Percentiles rank a stretch among this genome's conserved stretches.
Conservation (phyloP, 1,139 yeast species). For the Debaryomyces subglobosus region DNA sequence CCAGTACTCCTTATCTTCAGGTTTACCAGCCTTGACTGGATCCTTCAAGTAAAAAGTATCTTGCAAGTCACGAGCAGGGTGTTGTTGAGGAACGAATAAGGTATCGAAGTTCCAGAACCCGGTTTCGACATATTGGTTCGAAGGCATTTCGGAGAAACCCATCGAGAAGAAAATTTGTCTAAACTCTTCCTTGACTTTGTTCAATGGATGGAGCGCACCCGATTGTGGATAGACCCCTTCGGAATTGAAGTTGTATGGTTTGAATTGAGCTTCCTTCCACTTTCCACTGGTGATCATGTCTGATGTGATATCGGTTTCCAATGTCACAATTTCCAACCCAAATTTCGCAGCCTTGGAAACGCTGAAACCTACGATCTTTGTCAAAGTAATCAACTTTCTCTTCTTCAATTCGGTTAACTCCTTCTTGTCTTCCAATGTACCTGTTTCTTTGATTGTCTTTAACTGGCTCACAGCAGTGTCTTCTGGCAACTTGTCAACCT, state of each 20-base stretch:
- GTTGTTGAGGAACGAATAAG: constrained; percentile 96
- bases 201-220: constrained; percentile 96
- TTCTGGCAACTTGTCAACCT: constrained; percentile 52
- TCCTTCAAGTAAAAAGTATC: constrained; percentile 97
- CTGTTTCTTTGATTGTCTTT: constrained; percentile 57
- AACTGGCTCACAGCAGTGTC: constrained; percentile 74
- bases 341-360: constrained; percentile 84
- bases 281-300: constrained; percentile 84
- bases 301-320: constrained; percentile 91
- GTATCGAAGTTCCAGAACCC: constrained; percentile 99
- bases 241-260: constrained; percentile 93
- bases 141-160: constrained; percentile 99
- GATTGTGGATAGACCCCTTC: constrained; percentile 86
- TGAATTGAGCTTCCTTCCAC: constrained; percentile 85
- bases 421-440: constrained; percentile 62
- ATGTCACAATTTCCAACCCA: constrained; percentile 73
- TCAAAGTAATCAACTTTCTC: constrained; percentile 78
- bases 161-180: constrained; percentile 95
- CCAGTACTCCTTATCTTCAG: constrained; percentile 79
- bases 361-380: constrained; percentile 74
- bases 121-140: constrained; percentile 95
- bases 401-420: constrained; percentile 86
- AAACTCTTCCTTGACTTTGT: constrained; percentile 95
- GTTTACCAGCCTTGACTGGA: constrained; percentile 77
- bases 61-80: constrained; percentile 98